Evolutionary conservation across 1,139 yeast genomes (phyloP).

Genomic region (Debaryomyces singareniensis): DNA sequence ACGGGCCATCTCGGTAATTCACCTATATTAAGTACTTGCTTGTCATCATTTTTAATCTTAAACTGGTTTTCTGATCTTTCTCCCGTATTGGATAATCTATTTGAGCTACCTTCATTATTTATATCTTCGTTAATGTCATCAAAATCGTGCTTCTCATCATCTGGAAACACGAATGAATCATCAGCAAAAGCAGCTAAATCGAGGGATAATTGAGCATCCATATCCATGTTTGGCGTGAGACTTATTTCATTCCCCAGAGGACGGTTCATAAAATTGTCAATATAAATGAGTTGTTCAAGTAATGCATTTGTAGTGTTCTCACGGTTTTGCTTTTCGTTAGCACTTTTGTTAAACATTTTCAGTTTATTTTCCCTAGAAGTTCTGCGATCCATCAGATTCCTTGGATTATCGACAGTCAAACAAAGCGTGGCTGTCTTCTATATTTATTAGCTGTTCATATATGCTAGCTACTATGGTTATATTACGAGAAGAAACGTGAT

Average conservation of each 20-base stretch:
- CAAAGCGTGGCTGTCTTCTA: too few relatives aligned
- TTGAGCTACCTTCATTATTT: background rate
- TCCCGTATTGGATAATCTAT: background rate
- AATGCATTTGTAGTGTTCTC: constrained; percentile 54
- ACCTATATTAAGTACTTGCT: constrained; percentile 10
- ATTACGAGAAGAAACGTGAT: too few relatives aligned
- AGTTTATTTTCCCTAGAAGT: too few relatives aligned
- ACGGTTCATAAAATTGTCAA: constrained; percentile 62
- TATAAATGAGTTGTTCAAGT: constrained; percentile 68
- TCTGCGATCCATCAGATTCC: too few relatives aligned
- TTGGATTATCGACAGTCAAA: too few relatives aligned
- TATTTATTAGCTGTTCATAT: too few relatives aligned
- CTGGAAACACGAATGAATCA: constrained; percentile 70
- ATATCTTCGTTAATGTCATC: constrained; percentile 6
- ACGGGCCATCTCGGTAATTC: constrained; percentile 56
- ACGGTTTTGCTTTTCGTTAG: too few relatives aligned
- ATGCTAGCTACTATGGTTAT: too few relatives aligned
- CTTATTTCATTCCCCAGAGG: constrained; percentile 12
- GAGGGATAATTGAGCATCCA: constrained; percentile 63
- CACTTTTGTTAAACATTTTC: too few relatives aligned
- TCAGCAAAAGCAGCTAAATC: constrained; percentile 79
- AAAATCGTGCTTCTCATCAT: constrained; percentile 54
- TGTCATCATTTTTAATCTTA: background rate
- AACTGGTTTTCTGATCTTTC: background rate
- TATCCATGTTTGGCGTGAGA: constrained; percentile 36